These are phyloP conservation scores for Diutina sp. DNA, from an alignment of 1,139 yeast species.

Conservation along the genomic window DNA sequence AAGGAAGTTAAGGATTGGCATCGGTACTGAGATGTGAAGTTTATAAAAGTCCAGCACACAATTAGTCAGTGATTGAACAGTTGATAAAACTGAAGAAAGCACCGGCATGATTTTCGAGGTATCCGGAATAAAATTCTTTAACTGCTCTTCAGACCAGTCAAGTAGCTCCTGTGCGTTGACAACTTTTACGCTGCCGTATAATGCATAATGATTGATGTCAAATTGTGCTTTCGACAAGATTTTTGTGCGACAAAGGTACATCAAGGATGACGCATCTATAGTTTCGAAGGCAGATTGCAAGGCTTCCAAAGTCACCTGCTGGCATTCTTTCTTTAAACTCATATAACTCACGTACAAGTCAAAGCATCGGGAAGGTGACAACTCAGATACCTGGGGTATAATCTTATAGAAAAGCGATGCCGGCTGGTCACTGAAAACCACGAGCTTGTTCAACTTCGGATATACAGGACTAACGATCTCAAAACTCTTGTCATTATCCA, in stretches of 20 bases:
- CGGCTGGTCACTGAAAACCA: slow-evolving; percentile 62
- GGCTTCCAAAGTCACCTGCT: slow-evolving; percentile 7
- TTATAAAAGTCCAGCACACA: slow-evolving; percentile 5
- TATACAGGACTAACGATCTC: neutral
- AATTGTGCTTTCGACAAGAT: slow-evolving; percentile 16
- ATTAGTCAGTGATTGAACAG: neutral
- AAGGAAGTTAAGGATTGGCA: slow-evolving; percentile 38
- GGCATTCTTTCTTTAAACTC: slow-evolving; percentile 32
- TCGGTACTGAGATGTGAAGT: slow-evolving; percentile 32
- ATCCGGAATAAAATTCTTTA: neutral
- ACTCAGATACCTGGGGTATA: slow-evolving; percentile 11
- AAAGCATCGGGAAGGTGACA: slow-evolving; percentile 22
- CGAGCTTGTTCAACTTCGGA: slow-evolving; percentile 3
- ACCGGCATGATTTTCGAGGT: neutral
- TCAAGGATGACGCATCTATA: slow-evolving; percentile 9
- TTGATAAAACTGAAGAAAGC: neutral
- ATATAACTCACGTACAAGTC: slow-evolving; percentile 31
- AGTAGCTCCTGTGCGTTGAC: slow-evolving; percentile 10
- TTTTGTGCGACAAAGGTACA: slow-evolving; percentile 15
- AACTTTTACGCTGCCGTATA: slow-evolving; percentile 15
- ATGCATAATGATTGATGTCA: slow-evolving; percentile 26
- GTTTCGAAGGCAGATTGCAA: slow-evolving; percentile 4
- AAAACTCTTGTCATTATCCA: neutral
- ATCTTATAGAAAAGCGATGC: slow-evolving; percentile 48
- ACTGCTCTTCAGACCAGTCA: slow-evolving; percentile 6